phyloP scores from a whole-genome alignment of 345 rosid genomes.

The Eucalyptus marginata region DNA sequence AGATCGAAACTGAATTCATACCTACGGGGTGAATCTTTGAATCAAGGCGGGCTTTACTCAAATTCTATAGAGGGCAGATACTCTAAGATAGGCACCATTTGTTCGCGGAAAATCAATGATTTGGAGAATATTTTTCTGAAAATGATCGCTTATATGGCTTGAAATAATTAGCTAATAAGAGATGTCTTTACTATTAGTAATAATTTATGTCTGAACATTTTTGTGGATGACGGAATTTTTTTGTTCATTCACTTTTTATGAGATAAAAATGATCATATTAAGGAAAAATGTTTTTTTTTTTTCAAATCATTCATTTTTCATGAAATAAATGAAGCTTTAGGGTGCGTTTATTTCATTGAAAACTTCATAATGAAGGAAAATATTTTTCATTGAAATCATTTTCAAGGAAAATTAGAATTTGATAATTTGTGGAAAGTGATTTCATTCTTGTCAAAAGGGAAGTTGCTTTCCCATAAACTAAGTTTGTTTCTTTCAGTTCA shows the following conservation, averaged over 20 bases:
- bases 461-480: neutral
- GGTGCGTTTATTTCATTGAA: accelerated
- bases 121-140: too few relatives aligned
- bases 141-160: accelerated
- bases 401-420: neutral
- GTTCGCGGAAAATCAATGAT: too few relatives aligned
- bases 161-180: too few relatives aligned
- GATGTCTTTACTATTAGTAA: too few relatives aligned
- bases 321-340: accelerated
- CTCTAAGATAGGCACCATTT: neutral
- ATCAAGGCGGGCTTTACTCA: neutral
- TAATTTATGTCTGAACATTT: too few relatives aligned
- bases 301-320: too few relatives aligned
- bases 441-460: neutral
- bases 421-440: too few relatives aligned
- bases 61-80: neutral
- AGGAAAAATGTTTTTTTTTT: too few relatives aligned
- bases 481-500: neutral
- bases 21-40: neutral
- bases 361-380: neutral
- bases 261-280: too few relatives aligned
- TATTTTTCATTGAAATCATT: too few relatives aligned
- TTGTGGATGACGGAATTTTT: too few relatives aligned
- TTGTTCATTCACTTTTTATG: too few relatives aligned
- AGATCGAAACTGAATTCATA: neutral